Base-by-base conservation (phyloP, 352 stramenopile species). In the Hyaloperonospora arabidopsidis region DNA sequence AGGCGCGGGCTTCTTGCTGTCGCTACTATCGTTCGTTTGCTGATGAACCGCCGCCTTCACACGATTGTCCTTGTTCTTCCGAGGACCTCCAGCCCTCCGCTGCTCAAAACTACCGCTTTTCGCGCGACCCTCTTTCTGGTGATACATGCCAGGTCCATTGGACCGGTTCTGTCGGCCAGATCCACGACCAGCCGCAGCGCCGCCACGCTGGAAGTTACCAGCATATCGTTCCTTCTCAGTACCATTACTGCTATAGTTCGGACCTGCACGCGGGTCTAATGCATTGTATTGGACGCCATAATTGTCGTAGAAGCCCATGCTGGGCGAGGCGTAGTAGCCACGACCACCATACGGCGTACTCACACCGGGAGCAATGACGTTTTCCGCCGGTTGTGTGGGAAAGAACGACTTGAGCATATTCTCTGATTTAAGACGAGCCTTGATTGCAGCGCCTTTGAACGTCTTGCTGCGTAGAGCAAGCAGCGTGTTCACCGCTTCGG, bases 401-500 rank as follows among this genome's bases (percentile, higher is more conserved):
- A 84, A 95, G 61, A 95, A 96, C 15, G 89, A 93, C 61, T 92
- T 86, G 54, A 97, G 78, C 59, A 96, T 58, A 66, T 95, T 95
- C 71, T 97, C 89, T 32, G 86, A 94, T 76, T 97, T 97, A 35
- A 97, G 69, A 38, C 89, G 82, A 15, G 86, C 88, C 70, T 96
- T 96, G 52, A 97, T 92, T 15, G 82, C 68, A 45, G 80, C 77
- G 49, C 79, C 77, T 58, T 95, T 88, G 61, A 97, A 97, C 38
- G 79, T 92, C 70, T 96, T 94, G 68, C 68, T 86, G 54, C 87
- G 77, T 45, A 97, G 69, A 53, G 73, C 76, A 38, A 97, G 65
- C 41, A 96, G 70, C 57, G 86, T 96, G 35, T 63, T 71, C 5
- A 95, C 80, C 6, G 89, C 89, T 17, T 89, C 87, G 7, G 92